Evolutionary conservation across 768 basidiomycete species (phyloP), one percentile per base, ranked within the genome.

Genomic region (Pholiota microspora): DNA sequence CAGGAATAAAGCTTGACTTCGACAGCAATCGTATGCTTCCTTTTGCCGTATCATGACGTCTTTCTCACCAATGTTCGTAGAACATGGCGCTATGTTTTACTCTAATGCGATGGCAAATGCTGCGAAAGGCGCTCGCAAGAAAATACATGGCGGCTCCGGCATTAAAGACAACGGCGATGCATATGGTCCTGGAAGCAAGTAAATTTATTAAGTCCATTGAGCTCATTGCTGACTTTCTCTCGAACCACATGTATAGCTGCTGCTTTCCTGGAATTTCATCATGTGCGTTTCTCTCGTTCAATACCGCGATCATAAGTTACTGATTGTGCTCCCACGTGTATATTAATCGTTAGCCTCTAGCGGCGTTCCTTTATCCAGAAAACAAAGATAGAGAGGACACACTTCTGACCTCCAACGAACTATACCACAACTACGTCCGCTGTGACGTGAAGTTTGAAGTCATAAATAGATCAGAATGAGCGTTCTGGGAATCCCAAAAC

Each of bases 31-130:
- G 88, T 89, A 59, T 56, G 86, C 76, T 25, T 15, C n/a, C 40
- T 31, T 29, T 25, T 32, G 18, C 27, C 7, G 34, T 6, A 10
- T 48, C 21, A 4, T 44, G 31, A 7, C 50, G 24, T 31, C 36
- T 56, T 10, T 21, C 18, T 13, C 24, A 42, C 21, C 15, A 51
- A n/a, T n/a, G 16, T 31, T 42, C 47, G 13, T 56, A 90, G 89
- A 92, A 67, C 80, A 77, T 7, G 88, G 88, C 10, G 77, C 88
- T 32, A 89, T 89, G 79, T 84, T 89, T 61, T 90, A 90, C 65
- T 78, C 86, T 2, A 83, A 85, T 63, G 81, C 79, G 46, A 69
- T 80, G 51, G 71, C 83, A 12, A 69, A 77, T 45, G 67, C 73
- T 15, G 64, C 69, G 15, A 76, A 73, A 13, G 82, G 79, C 13